Evolutionary conservation across 352 stramenopile genomes (phyloP), one percentile per base, ranked within the genome.

Genomic region (Pythium pyrilobum): DNA sequence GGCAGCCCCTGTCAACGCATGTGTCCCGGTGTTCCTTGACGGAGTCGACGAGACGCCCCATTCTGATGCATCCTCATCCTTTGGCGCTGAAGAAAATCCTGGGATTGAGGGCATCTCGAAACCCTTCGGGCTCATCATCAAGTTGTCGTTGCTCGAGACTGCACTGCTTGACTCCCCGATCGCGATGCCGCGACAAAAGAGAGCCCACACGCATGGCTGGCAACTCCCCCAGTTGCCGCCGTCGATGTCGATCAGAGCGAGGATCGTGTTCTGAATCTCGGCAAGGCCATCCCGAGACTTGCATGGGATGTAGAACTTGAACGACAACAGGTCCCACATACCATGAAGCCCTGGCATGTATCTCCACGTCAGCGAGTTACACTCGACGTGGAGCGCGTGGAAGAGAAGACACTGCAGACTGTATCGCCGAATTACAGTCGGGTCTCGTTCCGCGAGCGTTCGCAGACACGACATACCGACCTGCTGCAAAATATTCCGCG

Each of bases 71-170:
- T 64, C 36, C 44, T 53, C 41, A 21, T 53, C 56, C 18, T 52
- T 57, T 13, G 31, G 9, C 5, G 20, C 13, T 5, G 27, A 24
- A 31, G 20, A 47, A 15, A 16, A 47, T 34, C 55, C 46, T 27
- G 55, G 56, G 28, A 64, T 20, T 2, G 48, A 16, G 4, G 50
- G 15, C 2, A 60, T 37, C 8, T 48, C 42, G 11, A 55, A 21
- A n/a, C 69, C 77, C 59, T 86, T 87, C 10, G 77, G 77, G 29
- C 75, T 89, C 72, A 84, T 84, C 80, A 87, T 88, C 11, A 87
- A 57, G 27, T 84, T 66, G 16, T 77, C 65, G 27, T 71, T 55
- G 1, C 24, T 25, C 7, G 53, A 45, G 1, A 21, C 32, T 23
- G 49, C n/a, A 29, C 67, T 77, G n/a, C 66, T 71, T 8, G 76